Conservation (phyloP, 805 yeast genomes). For the Lachancea kluyveri region DNA sequence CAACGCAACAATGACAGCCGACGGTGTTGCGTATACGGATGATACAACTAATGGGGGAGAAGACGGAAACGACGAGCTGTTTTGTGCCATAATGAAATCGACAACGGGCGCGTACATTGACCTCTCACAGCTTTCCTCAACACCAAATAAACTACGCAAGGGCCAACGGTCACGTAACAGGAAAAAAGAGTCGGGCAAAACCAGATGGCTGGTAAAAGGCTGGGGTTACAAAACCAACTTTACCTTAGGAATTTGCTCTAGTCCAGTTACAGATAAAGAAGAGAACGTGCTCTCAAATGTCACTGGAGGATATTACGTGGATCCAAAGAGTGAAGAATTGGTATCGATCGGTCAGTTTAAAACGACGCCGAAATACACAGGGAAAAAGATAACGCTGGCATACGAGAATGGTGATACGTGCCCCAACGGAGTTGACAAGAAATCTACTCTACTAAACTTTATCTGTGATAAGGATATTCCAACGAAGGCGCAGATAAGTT, state of each 20-base stretch:
- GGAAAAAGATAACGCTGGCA: conserved; percentile 61
- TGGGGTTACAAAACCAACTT: conserved; percentile 66
- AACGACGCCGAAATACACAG: conserved; percentile 59
- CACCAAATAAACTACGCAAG: conserved; percentile 18
- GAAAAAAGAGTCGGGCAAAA: conserved; percentile 12
- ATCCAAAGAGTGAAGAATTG: conserved; percentile 28
- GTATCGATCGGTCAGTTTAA: conserved; percentile 58
- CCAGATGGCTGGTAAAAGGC: conserved; percentile 60
- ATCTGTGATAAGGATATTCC: conserved; percentile 73
- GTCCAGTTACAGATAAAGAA: conserved; percentile 36
- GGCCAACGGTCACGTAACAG: conserved; percentile 4
- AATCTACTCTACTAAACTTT: conserved; percentile 63
- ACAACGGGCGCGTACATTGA: conserved; percentile 28
- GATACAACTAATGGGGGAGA: conserved; percentile 1
- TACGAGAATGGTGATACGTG: conserved; percentile 67
- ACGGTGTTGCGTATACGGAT: background rate
- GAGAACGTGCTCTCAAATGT: conserved; percentile 23
- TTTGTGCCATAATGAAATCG: conserved; percentile 30
- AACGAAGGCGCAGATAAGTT: conserved; percentile 58
- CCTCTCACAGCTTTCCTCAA: conserved; percentile 26
- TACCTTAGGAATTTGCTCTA: conserved; percentile 65
- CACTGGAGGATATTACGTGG: conserved; percentile 54
- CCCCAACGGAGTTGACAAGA: conserved; percentile 47
- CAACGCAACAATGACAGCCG: background rate
- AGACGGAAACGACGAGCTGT: conserved; percentile 12